Evolutionary conservation across 805 yeast genomes (phyloP), one percentile per base, ranked within the genome.

Genomic region (Suhomyces sp.): DNA sequence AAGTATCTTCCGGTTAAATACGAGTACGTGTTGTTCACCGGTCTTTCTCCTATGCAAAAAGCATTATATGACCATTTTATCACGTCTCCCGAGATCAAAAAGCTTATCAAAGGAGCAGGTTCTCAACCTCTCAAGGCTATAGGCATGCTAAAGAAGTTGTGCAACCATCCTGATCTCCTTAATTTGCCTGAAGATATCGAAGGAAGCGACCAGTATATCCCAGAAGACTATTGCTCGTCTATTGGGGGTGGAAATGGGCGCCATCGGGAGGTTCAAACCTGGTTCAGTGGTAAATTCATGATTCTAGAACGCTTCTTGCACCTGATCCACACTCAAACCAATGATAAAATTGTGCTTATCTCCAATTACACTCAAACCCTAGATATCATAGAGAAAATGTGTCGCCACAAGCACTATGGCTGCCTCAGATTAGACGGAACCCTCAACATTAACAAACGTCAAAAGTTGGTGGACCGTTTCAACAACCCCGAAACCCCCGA

Each of bases 11-110:
- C 99, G 0, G 89, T 96, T 56, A 94, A 94, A 68, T 92, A 91
- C 65, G 99, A 94, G 67, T 96, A 94, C 68, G 98, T 94, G 20
- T 87, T 94, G n/a, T 94, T 93, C 67, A 91, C 94, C 54, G 86
- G 85, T 43, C 71, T 94, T 50, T 80, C 93, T 1, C 89, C 89
- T 0, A 78, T 92, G 69, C 99, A 94, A 68, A 71, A 75, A 47
- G 68, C 76, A 1, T 67, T 94, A 1, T 94, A 94, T 63, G 74
- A 80, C 48, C 86, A 85, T 57, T 89, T 88, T 60, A 79, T 91
- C 48, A 81, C 87, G 10, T 85, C 96, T 5, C 90, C 94, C 1
- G 94, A 85, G 48, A 85, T 90, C 57, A 81, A 77, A 47, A 82
- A 80, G 56, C 67, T 89, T 9, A 59, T 89, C n/a, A 79, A 72